Conservation (phyloP, 371 early-diverging fungal genomes). For the Circinella umbellata region DNA sequence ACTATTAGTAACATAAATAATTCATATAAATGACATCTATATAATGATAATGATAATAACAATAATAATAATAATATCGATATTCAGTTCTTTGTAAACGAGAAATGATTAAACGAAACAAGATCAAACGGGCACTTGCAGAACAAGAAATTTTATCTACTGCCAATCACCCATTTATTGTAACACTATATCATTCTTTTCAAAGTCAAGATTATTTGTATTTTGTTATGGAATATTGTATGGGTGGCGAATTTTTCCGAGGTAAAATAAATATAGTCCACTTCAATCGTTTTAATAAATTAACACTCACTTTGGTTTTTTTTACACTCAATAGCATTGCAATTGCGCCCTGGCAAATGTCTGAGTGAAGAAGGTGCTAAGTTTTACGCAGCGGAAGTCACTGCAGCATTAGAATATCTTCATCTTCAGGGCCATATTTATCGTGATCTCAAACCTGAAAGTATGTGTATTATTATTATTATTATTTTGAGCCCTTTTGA, state of each 20-base stretch:
- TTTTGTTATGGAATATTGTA: conserved; percentile 98
- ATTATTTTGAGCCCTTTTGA: too few relatives aligned
- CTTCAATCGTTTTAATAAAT: not conserved
- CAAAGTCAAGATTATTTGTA: conserved; percentile 94
- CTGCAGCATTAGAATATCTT: conserved; percentile 92
- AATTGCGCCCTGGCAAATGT: conserved; percentile 84
- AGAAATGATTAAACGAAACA: conserved; percentile 96
- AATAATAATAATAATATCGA: not conserved
- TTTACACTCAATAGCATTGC: conserved; percentile 63
- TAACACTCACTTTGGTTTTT: not conserved
- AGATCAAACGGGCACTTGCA: conserved; percentile 93
- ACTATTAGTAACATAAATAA: conserved; percentile 5
- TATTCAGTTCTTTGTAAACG: conserved; percentile 82
- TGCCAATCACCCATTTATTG: conserved; percentile 97
- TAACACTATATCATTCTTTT: conserved; percentile 95
- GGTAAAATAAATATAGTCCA: conserved; percentile 44
- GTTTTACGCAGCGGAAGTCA: conserved; percentile 98
- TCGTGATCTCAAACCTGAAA: conserved; percentile 99
- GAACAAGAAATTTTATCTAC: conserved; percentile 95
- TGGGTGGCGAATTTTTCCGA: conserved; percentile 98
- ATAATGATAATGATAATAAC: too few relatives aligned
- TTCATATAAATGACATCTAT: not conserved
- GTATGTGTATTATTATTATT: conserved; percentile 51
- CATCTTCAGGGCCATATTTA: conserved; percentile 97
- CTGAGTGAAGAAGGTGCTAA: conserved; percentile 87